A percentile compares a stretch with the other conserved stretches of the same genome.
phyloP scores from a whole-genome alignment of 148 eudicot genomes.

The Chenopodium album region DNA sequence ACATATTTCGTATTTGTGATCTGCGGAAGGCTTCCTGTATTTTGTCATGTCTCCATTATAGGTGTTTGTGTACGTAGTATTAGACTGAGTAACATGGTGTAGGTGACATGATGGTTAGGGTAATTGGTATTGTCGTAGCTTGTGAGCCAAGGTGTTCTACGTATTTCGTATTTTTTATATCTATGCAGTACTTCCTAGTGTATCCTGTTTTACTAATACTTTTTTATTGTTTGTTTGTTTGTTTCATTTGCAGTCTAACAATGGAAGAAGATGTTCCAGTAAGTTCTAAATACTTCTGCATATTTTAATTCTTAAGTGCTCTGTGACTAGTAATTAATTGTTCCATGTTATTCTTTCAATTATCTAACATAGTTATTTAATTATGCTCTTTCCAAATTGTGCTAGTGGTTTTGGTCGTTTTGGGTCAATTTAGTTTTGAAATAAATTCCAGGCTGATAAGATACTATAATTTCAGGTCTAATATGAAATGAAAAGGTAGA shows the following conservation, averaged over 20 bases:
- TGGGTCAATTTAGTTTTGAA: background rate
- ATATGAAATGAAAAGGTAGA: too few species aligned
- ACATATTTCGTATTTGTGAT: background rate
- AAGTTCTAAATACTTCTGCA: conserved; percentile 28
- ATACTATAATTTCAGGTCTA: too few species aligned
- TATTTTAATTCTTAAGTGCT: background rate
- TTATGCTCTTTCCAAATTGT: background rate
- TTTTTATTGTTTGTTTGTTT: background rate
- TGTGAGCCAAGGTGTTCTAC: too few species aligned
- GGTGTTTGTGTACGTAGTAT: background rate
- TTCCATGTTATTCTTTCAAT: background rate
- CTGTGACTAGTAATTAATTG: background rate
- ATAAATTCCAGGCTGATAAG: too few species aligned
- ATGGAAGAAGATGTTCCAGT: conserved; percentile 78
- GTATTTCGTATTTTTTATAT: background rate
- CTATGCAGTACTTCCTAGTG: background rate
- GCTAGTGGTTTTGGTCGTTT: background rate
- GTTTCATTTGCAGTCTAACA: conserved; percentile 56
- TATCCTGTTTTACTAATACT: too few species aligned
- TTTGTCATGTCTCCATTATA: background rate
- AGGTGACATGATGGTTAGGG: background rate
- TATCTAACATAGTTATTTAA: background rate
- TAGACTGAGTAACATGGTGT: background rate
- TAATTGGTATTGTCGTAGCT: background rate
- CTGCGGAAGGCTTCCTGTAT: background rate